Base-by-base conservation (phyloP, 2,329 filamentous ascomycete genomes). In the Claviceps arundinis region DNA sequence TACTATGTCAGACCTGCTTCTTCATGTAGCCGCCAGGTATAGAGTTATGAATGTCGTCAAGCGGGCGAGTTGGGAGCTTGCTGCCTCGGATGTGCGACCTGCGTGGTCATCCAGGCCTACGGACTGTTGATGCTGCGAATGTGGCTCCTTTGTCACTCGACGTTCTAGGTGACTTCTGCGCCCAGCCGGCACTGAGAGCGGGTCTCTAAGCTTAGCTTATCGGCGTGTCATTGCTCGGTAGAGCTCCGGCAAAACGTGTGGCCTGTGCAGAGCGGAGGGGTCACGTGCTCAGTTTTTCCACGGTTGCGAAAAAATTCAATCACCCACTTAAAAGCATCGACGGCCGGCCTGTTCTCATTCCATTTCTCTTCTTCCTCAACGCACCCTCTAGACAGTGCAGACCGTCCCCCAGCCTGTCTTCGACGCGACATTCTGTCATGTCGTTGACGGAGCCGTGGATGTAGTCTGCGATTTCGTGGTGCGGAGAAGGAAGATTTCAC, bases 311-410 rank as follows among this genome's bases (percentile, higher is more conserved):
- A 34, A 34, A 34, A 34, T 4, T 34, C 13, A 4, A 1, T 16
- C 43, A 30, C 26, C 22, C 24, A 45, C 42, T 45, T 45, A 30
- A 45, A 45, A 45, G 16, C 8, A 9, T 4, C 5, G 22, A 17
- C 30, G 11, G 11, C 43, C 19, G 11, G 9, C 14, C 13, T 6
- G n/a, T 34, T 7, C 6, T 7, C 16, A 6, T 14, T 6, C n/a
- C 24, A 68, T 54, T 70, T 70, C 67, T 64, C 62, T 70, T 68
- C 65, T 62, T 67, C 68, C 67, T 61, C 73, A 80, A 85, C 83
- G 84, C 85, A 78, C 77, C 84, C 82, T 78, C 75, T 73, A 90
- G 87, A 91, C 87, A 91, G 87, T 90, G 81, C 86, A 85, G 79
- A 76, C 76, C 83, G 83, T 81, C 76, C 77, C 73, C 68, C 70